Percentiles rank a stretch among this genome's conserved stretches.
phyloP scores from a whole-genome alignment of 148 eudicot species.

The Silene uniflora region DNA sequence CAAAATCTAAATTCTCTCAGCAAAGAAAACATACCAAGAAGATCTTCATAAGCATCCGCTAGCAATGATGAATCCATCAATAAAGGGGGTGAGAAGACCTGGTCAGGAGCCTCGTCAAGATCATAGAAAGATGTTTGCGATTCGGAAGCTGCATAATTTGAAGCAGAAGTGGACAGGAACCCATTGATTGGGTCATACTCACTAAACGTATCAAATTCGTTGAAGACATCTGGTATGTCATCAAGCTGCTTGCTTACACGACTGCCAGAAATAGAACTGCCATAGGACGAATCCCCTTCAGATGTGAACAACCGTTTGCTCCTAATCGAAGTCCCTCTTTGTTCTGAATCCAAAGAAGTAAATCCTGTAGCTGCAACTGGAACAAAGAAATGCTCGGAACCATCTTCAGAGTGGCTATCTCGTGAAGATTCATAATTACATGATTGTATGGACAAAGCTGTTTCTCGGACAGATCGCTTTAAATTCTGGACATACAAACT shows the following conservation, averaged over 20 bases:
- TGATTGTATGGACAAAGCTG: constrained; percentile 66
- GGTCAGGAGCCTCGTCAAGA: constrained; percentile 65
- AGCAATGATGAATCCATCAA: constrained; percentile 76
- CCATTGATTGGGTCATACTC: constrained; percentile 64
- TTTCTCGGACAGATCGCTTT: constrained; percentile 94
- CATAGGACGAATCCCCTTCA: constrained; percentile 49
- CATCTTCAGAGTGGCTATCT: constrained; percentile 86
- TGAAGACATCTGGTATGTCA: constrained; percentile 39
- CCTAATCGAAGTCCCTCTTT: constrained; percentile 41
- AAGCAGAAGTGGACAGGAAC: constrained; percentile 56
- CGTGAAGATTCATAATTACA: constrained; percentile 62
- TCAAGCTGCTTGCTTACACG: constrained; percentile 44
- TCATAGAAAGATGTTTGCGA: constrained; percentile 61
- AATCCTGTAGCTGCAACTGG: constrained; percentile 75
- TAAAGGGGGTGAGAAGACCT: constrained; percentile 89
- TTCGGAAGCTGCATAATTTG: constrained; percentile 63
- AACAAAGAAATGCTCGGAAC: constrained; percentile 93
- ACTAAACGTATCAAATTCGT: constrained; percentile 53
- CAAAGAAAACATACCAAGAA: constrained; percentile 61
- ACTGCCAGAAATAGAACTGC: constrained; percentile 37
- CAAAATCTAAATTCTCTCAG: constrained; percentile 11
- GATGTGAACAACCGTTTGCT: constrained; percentile 47
- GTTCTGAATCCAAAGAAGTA: constrained; percentile 55
- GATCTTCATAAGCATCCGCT: constrained; percentile 82
- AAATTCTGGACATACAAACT: constrained; percentile 55